Base-by-base conservation (phyloP, 345 rosid genomes). In the Pugionium cornutum region DNA sequence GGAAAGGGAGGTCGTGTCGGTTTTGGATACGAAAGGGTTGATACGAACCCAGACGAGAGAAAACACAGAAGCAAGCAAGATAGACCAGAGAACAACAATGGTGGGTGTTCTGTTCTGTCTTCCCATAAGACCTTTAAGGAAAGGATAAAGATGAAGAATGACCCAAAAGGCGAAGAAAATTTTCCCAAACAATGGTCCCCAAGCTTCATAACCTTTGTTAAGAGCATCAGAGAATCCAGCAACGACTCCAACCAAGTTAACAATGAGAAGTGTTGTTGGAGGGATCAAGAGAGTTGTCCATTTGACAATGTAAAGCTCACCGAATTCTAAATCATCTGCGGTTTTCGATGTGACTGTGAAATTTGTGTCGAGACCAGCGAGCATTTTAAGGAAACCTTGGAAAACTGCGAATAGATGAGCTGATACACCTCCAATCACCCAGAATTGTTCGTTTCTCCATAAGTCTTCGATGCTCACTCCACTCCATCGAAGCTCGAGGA, bases 91-190 rank as follows among this genome's bases (percentile, higher is more conserved):
- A 8, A 94, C 77, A 67, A 94, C 96, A 58, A 94, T 88, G 62
- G 99, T 94, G 1, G 97, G 99, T 9, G 96, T 90, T 75, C 97
- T 72, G 81, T 94, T 90, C 70, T 94, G 99, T 69, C 95, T 84
- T 31, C 99, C 97, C 99, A 94, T 89, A n/a, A 94, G 92, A 82
- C 99, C 99, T 73, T 94, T 88, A 33, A 94, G 95, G 89, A 94
- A 90, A 37, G 99, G 97, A 79, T 94, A 90, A 54, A 94, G 89
- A 88, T 90, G 97, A 54, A 89, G 82, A 65, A 94, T 87, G 64
- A 90, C 99, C 99, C 99, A 94, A 55, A 94, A 81, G 56, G 99
- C 88, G 58, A 94, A 94, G 79, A 94, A 94, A 47, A 86, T 86
- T 64, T 89, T 94, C 11, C 99, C 99, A 31, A 94, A 90, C 61